phyloP scores from a whole-genome alignment of 139 green algal genomes.

The Auxenochlorella pyrenoidosa region DNA sequence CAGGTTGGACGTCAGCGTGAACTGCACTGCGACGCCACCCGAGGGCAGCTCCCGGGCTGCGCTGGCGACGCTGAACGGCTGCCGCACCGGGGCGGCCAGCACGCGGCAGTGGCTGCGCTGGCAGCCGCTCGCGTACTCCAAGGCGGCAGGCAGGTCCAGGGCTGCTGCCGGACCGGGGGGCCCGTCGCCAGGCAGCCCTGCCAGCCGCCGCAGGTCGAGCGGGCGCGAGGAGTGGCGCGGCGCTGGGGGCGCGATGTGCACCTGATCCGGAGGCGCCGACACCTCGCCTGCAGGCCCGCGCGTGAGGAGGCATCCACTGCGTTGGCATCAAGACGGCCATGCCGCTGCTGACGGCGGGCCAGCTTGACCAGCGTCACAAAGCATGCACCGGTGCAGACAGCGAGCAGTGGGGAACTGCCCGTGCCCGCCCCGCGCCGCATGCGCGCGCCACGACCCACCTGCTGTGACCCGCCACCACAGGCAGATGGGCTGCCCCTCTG shows the following conservation, averaged over 20 bases:
- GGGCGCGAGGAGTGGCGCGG: background rate
- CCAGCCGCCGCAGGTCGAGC: background rate
- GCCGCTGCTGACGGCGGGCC: too few species aligned
- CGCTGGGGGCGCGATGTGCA: slow-evolving; percentile 19
- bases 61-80: slow-evolving; percentile 39
- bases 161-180: background rate
- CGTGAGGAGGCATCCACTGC: background rate
- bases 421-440: too few species aligned
- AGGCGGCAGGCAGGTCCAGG: slow-evolving; percentile 48
- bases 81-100: slow-evolving; percentile 36
- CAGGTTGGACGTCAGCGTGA: slow-evolving; percentile 41
- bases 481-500: background rate
- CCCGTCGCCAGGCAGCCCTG: background rate
- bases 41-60: slow-evolving; percentile 26
- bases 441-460: slow-evolving; percentile 26
- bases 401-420: background rate
- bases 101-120: slow-evolving; percentile 45
- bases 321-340: background rate
- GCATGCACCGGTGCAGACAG: background rate
- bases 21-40: slow-evolving; percentile 35
- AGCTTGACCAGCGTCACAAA: background rate
- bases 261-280: slow-evolving; percentile 8
- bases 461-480: slow-evolving; percentile 47
- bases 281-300: slow-evolving; percentile 13
- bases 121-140: slow-evolving; percentile 57